Base-by-base conservation (phyloP, 2,329 filamentous ascomycete genomes). In the Blastomyces parvus region DNA sequence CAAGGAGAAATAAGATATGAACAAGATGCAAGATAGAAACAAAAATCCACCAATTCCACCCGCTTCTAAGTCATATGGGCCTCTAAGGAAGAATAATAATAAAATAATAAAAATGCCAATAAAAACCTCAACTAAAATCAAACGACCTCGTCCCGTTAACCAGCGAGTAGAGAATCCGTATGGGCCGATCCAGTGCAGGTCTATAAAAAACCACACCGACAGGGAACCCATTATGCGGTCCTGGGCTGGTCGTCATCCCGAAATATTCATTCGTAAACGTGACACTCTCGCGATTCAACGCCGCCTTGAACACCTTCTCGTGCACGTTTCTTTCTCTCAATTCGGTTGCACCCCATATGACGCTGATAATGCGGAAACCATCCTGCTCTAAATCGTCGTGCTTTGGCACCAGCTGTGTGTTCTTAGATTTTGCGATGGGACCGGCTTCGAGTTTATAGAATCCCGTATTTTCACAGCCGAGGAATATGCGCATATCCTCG, bases 291-390 rank as follows among this genome's bases (percentile, higher is more conserved):
- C 25, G 22, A 13, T 46, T 59, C 57, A 59, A 33, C 11, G 22
- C 57, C 13, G 57, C 40, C 19, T 33, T 59, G 57, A 59, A 59
- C 38, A 59, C 7, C 3, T 59, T 59, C 25, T 59, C 57, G 25
- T 59, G 38, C 19, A 44, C 17, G 40, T 7, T 33, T 14, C 25
- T 44, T 14, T 59, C 57, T 17, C 38, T 42, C 22, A 59, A 25
- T 8, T 59, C 38, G 8, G 9, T 3, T 14, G 17, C 22, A 40
- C 57, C 57, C 38, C 57, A 46, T 14, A 59, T 22, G 22, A 59
- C 46, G 27, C 57, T 59, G 14, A 46, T 46, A 38, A 59, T 59
- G 13, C 38, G 57, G 11, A 59, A 59, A 22, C 57, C 38, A 33
- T 46, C 40, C 38, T 59, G 36, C 38, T 59, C 40, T 6, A 59